Evolutionary conservation across 2,329 filamentous ascomycete genomes (phyloP), one percentile per base, ranked within the genome.

Genomic region (Penicillium expansum): DNA sequence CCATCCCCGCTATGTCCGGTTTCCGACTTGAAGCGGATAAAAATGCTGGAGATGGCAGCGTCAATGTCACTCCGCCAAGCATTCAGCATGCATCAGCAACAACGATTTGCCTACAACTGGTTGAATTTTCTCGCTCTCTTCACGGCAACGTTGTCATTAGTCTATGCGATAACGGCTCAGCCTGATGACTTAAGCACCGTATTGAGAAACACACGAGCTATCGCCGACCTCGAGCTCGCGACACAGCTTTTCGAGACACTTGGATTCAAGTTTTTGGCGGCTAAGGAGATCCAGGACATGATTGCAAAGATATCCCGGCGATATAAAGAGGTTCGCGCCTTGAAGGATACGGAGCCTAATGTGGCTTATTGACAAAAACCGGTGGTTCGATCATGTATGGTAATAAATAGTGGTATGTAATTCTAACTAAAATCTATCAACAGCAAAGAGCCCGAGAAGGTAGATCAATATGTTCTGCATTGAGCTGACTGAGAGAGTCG

Each of bases 1-100:
- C 78, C 78, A 0, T 79, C 77, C 0, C 76, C 78, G 0, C 57
- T 79, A n/a, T 35, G 3, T 35, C 42, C 42, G 11, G 27, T 45
- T 30, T 30, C 27, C 18, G 27, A 45, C n/a, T 13, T 45, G 18
- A 45, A 45, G 42, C 42, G 42, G n/a, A 45, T 45, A 6, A 45
- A 45, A 18, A 20, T 18, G 24, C 4, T 45, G 10, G 42, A 45
- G 42, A 45, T 16, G 42, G 42, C 42, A 45, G 42, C 42, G 3
- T 45, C 42, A 2, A 45, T 45, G 42, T 45, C 42, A 20, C 42
- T 45, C n/a, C 42, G 42, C 11, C 42, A 45, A 20, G 42, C 42
- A 8, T 45, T 45, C 27, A 45, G 42, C 9, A 45, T 45, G 42
- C 42, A 45, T 20, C 42, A 45, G 9, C 42, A 45, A 44, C 24